Evolutionary conservation across 2,329 filamentous ascomycete species (phyloP).

Genomic region (Claviceps arundinis): DNA sequence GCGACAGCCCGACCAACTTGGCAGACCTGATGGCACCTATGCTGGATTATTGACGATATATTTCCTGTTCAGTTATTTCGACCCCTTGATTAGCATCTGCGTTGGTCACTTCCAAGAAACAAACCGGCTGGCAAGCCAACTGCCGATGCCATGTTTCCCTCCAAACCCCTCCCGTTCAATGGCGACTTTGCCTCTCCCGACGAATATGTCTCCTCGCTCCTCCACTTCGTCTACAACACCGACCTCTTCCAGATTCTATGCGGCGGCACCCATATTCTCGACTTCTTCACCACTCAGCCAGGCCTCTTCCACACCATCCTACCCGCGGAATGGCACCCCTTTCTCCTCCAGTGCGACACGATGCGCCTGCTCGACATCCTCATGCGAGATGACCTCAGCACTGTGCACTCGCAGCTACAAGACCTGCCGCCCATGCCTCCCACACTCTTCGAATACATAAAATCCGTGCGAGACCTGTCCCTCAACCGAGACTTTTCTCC

Average conservation of each 20-base stretch:
- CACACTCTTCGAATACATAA: constrained; percentile 59
- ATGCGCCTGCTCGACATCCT: constrained; percentile 70
- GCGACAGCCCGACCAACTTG: too few relatives aligned
- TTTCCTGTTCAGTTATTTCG: too few relatives aligned
- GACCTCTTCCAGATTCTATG: constrained; percentile 77
- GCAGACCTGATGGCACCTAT: too few relatives aligned
- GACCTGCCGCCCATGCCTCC: constrained; percentile 27
- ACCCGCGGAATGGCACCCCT: constrained; percentile 68
- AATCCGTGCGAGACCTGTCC: constrained; percentile 54
- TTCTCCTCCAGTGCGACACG: constrained; percentile 57
- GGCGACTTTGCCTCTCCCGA: constrained; percentile 58
- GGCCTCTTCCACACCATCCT: constrained; percentile 69
- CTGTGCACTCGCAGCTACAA: constrained; percentile 11
- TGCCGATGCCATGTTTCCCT: neutral
- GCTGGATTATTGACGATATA: too few relatives aligned
- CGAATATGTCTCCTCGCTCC: constrained; percentile 64
- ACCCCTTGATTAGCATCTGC: too few relatives aligned
- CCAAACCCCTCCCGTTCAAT: constrained; percentile 51
- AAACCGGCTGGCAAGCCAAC: neutral
- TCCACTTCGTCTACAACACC: constrained; percentile 62
- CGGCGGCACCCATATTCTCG: constrained; percentile 90
- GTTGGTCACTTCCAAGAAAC: too few relatives aligned
- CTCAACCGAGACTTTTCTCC: constrained; percentile 47
- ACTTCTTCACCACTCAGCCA: constrained; percentile 82
- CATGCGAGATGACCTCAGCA: constrained; percentile 59